Base-by-base conservation (phyloP, 345 rosid genomes). In the Pugionium dolabratum region DNA sequence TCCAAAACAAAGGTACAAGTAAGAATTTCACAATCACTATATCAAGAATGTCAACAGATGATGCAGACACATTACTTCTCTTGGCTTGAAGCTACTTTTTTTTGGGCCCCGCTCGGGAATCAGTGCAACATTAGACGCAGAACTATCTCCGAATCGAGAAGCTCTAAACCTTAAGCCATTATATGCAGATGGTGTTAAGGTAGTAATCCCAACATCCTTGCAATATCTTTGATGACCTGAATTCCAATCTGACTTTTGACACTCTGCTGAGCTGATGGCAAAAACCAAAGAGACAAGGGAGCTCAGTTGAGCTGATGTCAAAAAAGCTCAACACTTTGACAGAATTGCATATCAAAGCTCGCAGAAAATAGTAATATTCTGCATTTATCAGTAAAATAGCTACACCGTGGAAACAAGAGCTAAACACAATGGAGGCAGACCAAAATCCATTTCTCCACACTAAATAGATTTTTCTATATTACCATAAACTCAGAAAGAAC, bases 241-340 rank as follows among this genome's bases (percentile, higher is more conserved):
- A 4, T 49, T 70, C 99, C 99, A 94, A 64, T 91, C 89, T 46
- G 62, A 66, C 51, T 26, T 29, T 82, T 91, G 99, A 79, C 99
- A 94, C 47, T 43, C 60, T 9, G 28, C 29, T 53, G 96, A 88
- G 80, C 97, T 90, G 79, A 51, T 42, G 45, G 18, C 40, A 62
- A 74, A 56, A 6, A 61, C 18, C 18, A 57, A 26, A 64, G 5
- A 64, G 4, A 2, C 2, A 42, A 48, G 32, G 9, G 18, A 18
- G 18, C 18, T 18, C 18, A 18, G 18, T 18, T 18, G n/a, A n/a
- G n/a, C n/a, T n/a, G n/a, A n/a, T 18, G 18, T 18, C 18, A 18
- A 18, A 18, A 18, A 18, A 18, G 18, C 18, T 18, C 18, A 18
- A 18, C 18, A 18, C 18, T 18, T 18, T 18, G 18, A 18, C 18